Conservation (phyloP, 352 stramenopile species). For the Globisporangium nodosum region DNA sequence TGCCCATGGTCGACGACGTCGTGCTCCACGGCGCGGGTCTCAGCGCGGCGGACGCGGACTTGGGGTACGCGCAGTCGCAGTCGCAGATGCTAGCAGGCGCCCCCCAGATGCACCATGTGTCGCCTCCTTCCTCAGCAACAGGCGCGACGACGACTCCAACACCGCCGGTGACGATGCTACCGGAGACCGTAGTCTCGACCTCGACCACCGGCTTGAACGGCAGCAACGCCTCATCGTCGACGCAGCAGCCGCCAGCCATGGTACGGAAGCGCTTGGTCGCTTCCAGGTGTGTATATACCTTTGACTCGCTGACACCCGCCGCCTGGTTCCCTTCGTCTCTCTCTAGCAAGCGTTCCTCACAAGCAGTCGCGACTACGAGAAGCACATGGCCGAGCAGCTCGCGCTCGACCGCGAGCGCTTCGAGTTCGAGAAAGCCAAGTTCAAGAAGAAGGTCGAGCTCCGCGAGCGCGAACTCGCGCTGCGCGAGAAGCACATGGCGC, state of each 20-base stretch:
- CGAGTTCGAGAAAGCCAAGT: constrained; percentile 66
- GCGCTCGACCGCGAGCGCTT: constrained; percentile 63
- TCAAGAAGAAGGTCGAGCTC: constrained; percentile 72
- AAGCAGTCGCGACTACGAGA: constrained; percentile 58
- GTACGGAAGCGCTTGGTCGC: neutral
- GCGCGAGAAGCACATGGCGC: constrained; percentile 58
- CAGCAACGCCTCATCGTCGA: neutral
- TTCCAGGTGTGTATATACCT: neutral
- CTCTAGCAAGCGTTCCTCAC: constrained; percentile 11
- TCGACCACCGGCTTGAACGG: neutral
- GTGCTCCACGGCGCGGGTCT: constrained; percentile 51
- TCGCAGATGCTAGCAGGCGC: constrained; percentile 27
- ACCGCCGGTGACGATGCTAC: neutral
- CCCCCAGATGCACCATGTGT: constrained; percentile 8
- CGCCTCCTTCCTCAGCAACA: neutral
- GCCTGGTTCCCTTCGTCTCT: neutral
- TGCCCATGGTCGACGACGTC: constrained; percentile 69
- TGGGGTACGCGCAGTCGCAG: constrained; percentile 50
- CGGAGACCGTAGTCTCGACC: neutral
- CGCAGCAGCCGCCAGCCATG: neutral
- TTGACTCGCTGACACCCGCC: neutral
- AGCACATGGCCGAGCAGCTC: constrained; percentile 65
- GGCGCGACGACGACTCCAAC: neutral
- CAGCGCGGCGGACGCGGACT: constrained; percentile 38
- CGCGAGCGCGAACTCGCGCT: constrained; percentile 59